Percentiles rank a stretch among this genome's conserved stretches.
Conservation (phyloP, 768 basidiomycete genomes). For the Pholiota microspora region DNA sequence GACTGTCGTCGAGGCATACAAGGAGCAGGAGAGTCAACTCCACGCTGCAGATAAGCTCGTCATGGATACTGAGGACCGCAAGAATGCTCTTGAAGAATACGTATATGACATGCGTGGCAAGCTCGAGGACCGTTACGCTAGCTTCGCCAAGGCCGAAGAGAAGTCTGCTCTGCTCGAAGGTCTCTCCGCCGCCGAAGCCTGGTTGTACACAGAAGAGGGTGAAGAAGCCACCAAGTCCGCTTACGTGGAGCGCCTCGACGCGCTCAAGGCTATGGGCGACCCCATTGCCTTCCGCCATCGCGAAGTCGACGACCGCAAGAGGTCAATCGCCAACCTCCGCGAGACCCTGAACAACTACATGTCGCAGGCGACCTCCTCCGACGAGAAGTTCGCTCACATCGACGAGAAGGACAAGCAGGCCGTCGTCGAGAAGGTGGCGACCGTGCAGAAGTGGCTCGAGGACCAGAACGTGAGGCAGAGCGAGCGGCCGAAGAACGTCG, state of each 20-base stretch:
- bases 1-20: constrained; percentile 57
- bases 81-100: constrained; percentile 98
- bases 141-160: constrained; percentile 73
- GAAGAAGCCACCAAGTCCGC: constrained; percentile 95
- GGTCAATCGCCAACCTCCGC: constrained; percentile 71
- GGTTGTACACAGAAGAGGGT: constrained; percentile 96
- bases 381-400: constrained; percentile 90
- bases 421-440: constrained; percentile 88
- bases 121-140: constrained; percentile 83
- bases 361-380: constrained; percentile 74
- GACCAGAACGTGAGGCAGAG: constrained; percentile 86
- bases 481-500: constrained; percentile 86
- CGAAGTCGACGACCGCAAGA: constrained; percentile 80
- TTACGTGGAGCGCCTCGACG: constrained; percentile 83
- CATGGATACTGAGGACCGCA: constrained; percentile 97
- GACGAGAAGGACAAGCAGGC: constrained; percentile 83
- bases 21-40: constrained; percentile 88
- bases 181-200: constrained; percentile 84
- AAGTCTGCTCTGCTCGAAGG: constrained; percentile 72
- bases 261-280: constrained; percentile 83
- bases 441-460: constrained; percentile 92
- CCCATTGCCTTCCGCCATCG: constrained; percentile 81
- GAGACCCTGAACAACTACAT: constrained; percentile 89
- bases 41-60: constrained; percentile 92
- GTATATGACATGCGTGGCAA: constrained; percentile 94